These are phyloP conservation scores for Starmerella potacharoeniae DNA, from an alignment of 805 yeast species.

Conservation along the genomic window DNA sequence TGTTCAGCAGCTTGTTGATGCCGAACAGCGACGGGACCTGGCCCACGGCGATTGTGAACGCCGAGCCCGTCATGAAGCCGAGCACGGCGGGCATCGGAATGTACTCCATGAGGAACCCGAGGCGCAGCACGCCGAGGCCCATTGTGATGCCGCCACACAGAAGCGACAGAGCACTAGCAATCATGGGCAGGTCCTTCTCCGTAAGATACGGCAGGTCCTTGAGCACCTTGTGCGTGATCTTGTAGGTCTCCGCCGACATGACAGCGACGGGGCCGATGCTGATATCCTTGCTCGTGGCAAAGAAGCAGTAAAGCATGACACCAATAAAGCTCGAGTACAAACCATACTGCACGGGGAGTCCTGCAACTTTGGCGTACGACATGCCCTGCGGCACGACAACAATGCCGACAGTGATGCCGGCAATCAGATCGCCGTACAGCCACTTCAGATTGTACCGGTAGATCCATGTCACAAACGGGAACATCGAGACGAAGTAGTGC, in stretches of 20 bases:
- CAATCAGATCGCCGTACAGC: constrained; percentile 73
- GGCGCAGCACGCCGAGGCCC: constrained; percentile 69
- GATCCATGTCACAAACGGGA: constrained; percentile 79
- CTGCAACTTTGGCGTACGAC: constrained; percentile 88
- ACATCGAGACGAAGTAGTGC: constrained; percentile 48
- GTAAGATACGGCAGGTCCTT: constrained; percentile 34
- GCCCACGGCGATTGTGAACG: constrained; percentile 68
- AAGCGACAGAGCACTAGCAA: constrained; percentile 70
- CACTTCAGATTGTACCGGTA: constrained; percentile 70
- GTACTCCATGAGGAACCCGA: constrained; percentile 80
- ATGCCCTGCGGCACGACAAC: constrained; percentile 90
- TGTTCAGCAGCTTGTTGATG: constrained; percentile 48
- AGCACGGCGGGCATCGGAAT: constrained; percentile 85
- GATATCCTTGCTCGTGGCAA: constrained; percentile 92
- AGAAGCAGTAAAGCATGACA: constrained; percentile 74
- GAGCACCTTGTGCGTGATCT: constrained; percentile 57
- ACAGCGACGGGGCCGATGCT: constrained; percentile 96
- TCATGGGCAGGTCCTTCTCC: constrained; percentile 45
- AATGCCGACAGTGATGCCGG: constrained; percentile 88
- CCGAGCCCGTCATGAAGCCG: constrained; percentile 94
- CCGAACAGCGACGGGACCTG: constrained; percentile 87
- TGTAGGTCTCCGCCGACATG: constrained; percentile 77
- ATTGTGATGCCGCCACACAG: constrained; percentile 77
- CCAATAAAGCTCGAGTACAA: constrained; percentile 87
- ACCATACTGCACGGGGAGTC: constrained; percentile 72